Evolutionary conservation across 2,329 filamentous ascomycete species (phyloP).

Genomic region (Fonsecaea multimorphosa): DNA sequence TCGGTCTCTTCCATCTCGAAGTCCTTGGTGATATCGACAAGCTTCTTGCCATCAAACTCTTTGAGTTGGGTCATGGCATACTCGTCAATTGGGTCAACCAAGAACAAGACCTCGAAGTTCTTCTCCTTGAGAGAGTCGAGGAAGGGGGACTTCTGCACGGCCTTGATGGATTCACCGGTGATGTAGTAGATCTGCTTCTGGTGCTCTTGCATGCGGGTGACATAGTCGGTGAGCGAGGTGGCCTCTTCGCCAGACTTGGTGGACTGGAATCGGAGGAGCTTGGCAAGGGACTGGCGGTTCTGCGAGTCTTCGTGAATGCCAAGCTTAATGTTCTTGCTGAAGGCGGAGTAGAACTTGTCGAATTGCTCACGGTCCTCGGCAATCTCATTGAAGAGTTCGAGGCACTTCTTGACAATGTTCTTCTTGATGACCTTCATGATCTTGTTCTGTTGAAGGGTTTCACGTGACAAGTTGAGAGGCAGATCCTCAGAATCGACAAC

Average conservation of each 20-base stretch:
- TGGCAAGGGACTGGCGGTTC: conserved; percentile 90
- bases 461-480: conserved; percentile 98
- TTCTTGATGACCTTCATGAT: conserved; percentile 99
- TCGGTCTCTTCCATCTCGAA: conserved; percentile 99
- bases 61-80: conserved; percentile 99
- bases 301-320: conserved; percentile 99
- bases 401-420: conserved; percentile 99
- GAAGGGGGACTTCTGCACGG: conserved; percentile 97
- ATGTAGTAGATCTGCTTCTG: conserved; percentile 99
- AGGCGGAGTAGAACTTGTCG: conserved; percentile 99
- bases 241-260: conserved; percentile 98
- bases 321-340: conserved; percentile 99
- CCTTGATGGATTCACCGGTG: conserved; percentile 99
- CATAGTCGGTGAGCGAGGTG: conserved; percentile 95
- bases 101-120: conserved; percentile 99
- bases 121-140: conserved; percentile 98
- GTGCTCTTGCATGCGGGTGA: conserved; percentile 99
- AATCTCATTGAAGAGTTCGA: conserved; percentile 99
- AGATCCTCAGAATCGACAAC: conserved; percentile 99
- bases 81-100: conserved; percentile 98
- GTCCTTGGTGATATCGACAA: conserved; percentile 99
- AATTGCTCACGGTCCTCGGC: conserved; percentile 99
- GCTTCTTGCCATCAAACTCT: conserved; percentile 99
- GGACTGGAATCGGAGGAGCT: conserved; percentile 98
- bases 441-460: conserved; percentile 99